Evolutionary conservation across 352 stramenopile species (phyloP), one percentile per base, ranked within the genome.

Genomic region (Pythium vanterpoolii): DNA sequence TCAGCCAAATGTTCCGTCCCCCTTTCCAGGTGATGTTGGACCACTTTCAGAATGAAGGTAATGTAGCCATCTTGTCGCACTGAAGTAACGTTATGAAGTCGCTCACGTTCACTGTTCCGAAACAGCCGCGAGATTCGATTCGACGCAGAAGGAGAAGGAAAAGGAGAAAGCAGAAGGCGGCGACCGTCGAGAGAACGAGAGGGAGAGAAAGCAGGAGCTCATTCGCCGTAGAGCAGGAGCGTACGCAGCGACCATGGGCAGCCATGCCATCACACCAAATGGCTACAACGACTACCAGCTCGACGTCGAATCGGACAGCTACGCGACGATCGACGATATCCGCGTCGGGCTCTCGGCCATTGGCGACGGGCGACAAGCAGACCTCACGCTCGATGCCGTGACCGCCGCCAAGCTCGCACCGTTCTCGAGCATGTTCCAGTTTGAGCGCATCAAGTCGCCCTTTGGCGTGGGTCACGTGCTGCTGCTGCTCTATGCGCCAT

Each of bases 391-490:
- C 45, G 61, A 68, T 47, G 40, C 48, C 5, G 40, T 36, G 1
- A 64, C 56, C 13, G 39, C 64, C 11, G 36, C 39, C 30, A 56
- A 64, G 43, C 56, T 69, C 42, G 26, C 47, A 43, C 62, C 55
- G 30, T 69, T 69, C 36, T 45, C 62, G 13, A 52, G 8, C 19
- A 88, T 90, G 77, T 88, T 86, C 68, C 80, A 88, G 63, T 81
- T 88, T 51, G 68, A 86, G 57, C 78, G 78, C 38, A 68, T 90
- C 66, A 83, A 87, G 56, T 65, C 66, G 9, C 78, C 80, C 13
- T 31, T 74, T n/a, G 23, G 59, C 5, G 27, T 76, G 10, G 66
- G 57, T 3, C 77, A 88, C 40, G n/a, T 81, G 16, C 46, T 81
- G 11, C 55, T 90, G 47, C 40, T 85, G 36, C 62, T 90, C 8